Evolutionary conservation across 2,329 filamentous ascomycete genomes (phyloP).

Genomic region (Cladophialophora carrionii): DNA sequence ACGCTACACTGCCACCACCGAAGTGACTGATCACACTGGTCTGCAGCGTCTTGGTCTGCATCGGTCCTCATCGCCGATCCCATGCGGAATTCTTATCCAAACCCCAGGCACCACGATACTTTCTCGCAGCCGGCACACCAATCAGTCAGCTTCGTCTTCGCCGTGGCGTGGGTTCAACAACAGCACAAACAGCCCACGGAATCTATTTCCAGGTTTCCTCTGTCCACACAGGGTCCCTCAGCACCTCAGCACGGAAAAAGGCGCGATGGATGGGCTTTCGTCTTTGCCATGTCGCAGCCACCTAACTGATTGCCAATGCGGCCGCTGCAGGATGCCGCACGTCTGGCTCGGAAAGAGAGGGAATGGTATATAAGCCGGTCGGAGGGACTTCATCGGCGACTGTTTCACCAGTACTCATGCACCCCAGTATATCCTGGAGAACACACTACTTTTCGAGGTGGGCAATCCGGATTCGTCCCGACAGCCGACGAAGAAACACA

Average conservation of each 20-base stretch:
- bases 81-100: constrained; percentile 2
- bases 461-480: background rate
- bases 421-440: background rate
- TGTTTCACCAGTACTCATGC: background rate
- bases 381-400: background rate
- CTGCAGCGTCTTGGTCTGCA: background rate
- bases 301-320: background rate
- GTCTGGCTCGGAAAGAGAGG: background rate
- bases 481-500: background rate
- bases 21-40: background rate
- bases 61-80: background rate
- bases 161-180: background rate
- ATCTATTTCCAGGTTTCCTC: background rate
- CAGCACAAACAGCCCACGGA: background rate
- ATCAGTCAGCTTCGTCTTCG: background rate
- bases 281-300: background rate
- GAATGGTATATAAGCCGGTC: background rate
- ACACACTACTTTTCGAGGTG: background rate
- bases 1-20: too few relatives aligned
- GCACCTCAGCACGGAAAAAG: background rate
- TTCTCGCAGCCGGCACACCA: background rate
- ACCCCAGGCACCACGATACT: background rate
- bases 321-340: background rate
- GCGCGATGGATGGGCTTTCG: background rate
- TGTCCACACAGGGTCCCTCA: background rate